Percentiles rank a stretch among this genome's conserved stretches.
These are phyloP conservation scores for Venturia aucupariae DNA, from an alignment of 2,329 filamentous ascomycete genomes.

Conservation along the genomic window DNA sequence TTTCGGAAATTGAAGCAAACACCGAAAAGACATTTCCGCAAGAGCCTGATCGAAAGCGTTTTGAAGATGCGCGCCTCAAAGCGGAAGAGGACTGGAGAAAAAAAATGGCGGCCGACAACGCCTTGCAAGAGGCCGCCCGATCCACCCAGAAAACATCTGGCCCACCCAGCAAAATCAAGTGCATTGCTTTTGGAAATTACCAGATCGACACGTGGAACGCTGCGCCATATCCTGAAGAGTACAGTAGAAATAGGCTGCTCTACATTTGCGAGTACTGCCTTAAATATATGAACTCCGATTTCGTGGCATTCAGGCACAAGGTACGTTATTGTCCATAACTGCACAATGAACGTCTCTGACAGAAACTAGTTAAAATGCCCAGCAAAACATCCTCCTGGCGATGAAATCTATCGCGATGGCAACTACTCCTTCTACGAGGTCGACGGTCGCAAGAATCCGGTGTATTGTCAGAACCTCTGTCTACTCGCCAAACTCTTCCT, in stretches of 20 bases:
- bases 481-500: conserved; percentile 92
- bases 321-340: conserved; percentile 20
- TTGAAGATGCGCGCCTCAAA: conserved; percentile 81
- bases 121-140: conserved; percentile 52
- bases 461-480: conserved; percentile 98
- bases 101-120: conserved; percentile 54
- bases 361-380: conserved; percentile 61
- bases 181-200: conserved; percentile 94
- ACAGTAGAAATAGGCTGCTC: conserved; percentile 90
- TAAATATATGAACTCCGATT: conserved; percentile 99
- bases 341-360: conserved; percentile 19
- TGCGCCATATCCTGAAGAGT: conserved; percentile 95
- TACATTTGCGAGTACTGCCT: conserved; percentile 99
- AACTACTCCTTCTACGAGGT: conserved; percentile 96
- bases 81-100: conserved; percentile 88
- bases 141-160: conserved; percentile 69
- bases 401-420: conserved; percentile 91
- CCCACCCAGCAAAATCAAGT: conserved; percentile 92
- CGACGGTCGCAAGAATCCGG: conserved; percentile 89
- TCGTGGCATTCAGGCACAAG: conserved; percentile 96
- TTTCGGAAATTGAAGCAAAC: conserved; percentile 81
- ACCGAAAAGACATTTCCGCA: conserved; percentile 80
- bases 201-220: conserved; percentile 99
- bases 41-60: conserved; percentile 70
- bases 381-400: conserved; percentile 91